phyloP scores from a whole-genome alignment of 192 early-diverging fungal species.

The Umbelopsis vinacea region DNA sequence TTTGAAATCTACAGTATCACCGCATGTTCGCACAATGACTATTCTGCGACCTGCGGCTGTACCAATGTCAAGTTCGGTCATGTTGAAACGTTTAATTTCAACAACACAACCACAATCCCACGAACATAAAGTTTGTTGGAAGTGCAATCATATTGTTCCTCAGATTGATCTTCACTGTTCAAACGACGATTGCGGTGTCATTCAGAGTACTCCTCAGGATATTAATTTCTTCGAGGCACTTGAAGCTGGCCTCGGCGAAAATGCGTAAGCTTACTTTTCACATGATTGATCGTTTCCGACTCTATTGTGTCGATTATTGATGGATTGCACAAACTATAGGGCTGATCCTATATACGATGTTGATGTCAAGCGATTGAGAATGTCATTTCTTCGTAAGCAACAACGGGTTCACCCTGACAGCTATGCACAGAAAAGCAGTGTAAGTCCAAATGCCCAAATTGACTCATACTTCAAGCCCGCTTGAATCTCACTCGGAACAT shows the following conservation, averaged over 20 bases:
- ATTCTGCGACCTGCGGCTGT: background rate
- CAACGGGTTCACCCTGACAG: conserved; percentile 88
- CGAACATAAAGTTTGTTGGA: conserved; percentile 61
- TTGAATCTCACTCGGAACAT: conserved; percentile 1
- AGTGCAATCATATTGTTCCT: conserved; percentile 53
- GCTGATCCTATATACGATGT: conserved; percentile 65
- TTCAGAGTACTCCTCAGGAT: conserved; percentile 57
- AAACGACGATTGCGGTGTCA: conserved; percentile 56
- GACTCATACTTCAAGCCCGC: background rate
- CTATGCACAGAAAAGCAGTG: conserved; percentile 63
- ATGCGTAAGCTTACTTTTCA: conserved; percentile 26
- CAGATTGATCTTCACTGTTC: conserved; percentile 59
- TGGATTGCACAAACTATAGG: conserved; percentile 25
- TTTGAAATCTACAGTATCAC: background rate
- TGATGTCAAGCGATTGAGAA: conserved; percentile 61
- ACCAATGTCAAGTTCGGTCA: background rate
- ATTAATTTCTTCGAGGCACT: conserved; percentile 68
- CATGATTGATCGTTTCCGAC: background rate
- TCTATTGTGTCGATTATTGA: background rate
- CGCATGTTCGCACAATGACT: background rate
- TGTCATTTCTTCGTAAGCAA: conserved; percentile 75
- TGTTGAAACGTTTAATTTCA: background rate
- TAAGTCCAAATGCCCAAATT: conserved; percentile 28
- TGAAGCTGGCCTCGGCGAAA: conserved; percentile 30
- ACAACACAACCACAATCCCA: background rate